Evolutionary conservation across 2,329 filamentous ascomycete species (phyloP), one percentile per base, ranked within the genome.

Genomic region (Aspergillus persii): DNA sequence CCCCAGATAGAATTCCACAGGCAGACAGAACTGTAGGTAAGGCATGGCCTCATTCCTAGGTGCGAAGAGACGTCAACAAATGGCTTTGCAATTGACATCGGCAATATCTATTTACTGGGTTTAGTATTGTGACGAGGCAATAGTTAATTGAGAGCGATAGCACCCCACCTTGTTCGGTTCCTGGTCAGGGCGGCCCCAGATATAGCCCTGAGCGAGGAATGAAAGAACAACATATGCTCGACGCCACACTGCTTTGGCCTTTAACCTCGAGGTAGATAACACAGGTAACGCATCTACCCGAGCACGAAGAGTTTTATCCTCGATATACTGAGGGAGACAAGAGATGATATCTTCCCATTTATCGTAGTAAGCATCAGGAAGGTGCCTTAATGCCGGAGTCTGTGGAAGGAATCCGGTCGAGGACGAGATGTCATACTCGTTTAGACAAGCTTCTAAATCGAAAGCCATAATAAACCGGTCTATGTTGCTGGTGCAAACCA

Each of bases 161-260:
- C 18, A 23, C 1, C 18, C 18, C 18, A 23, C 18, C 18, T 23
- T 23, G 18, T 23, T 23, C 18, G 18, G 18, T 23, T 23, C 18
- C 18, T 23, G 18, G 18, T 23, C 18, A 23, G 18, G 18, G 18
- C 87, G 89, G 48, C 90, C 90, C 91, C 91, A 96, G 12, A 95
- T 85, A 71, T 94, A 92, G 4, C 84, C 85, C 71, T 96, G 90
- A 1, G 88, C 82, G 50, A 93, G 80, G 68, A 92, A 92, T 0
- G 82, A 84, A 23, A 94, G 79, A 4, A 92, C 79, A 2, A 86
- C 81, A 71, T 92, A 93, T 54, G 90, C 89, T 65, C 90, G 85
- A 69, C 89, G 87, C 92, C 92, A 96, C 82, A 96, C 90, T 64
- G 88, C 83, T 67, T 92, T 89, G 66, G 88, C 86, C 77, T 88